Evolutionary conservation across 2,329 filamentous ascomycete genomes (phyloP).

Genomic region (Aspergillus sp.): DNA sequence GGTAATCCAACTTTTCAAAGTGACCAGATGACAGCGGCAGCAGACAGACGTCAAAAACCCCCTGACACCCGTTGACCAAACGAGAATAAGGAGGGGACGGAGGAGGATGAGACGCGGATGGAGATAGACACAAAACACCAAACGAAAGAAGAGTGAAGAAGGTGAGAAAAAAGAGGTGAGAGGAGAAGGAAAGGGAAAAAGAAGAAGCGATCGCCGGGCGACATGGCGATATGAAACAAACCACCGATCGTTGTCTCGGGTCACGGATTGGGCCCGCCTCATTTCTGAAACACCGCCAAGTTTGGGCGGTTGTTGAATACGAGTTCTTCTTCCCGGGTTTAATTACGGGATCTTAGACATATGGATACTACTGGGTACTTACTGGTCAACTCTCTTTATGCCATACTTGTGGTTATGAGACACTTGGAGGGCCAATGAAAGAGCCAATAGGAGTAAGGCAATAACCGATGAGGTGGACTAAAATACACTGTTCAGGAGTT

Average conservation of each 20-base stretch:
- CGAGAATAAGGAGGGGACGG: background rate
- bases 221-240: background rate
- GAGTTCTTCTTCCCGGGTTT: too few species aligned
- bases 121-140: too few species aligned
- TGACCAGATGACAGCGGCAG: background rate
- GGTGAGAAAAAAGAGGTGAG: background rate
- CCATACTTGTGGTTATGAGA: too few species aligned
- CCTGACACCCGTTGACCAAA: background rate
- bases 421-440: too few species aligned
- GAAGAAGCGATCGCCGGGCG: constrained; percentile 3
- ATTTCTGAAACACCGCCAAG: background rate
- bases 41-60: background rate
- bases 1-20: background rate
- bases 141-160: background rate
- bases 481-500: too few species aligned
- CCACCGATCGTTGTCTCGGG: background rate
- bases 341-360: too few species aligned
- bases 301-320: too few species aligned
- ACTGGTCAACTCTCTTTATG: too few species aligned
- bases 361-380: too few species aligned
- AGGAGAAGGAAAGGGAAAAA: background rate
- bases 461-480: too few species aligned
- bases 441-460: too few species aligned
- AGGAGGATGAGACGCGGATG: background rate
- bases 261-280: background rate